phyloP scores from a whole-genome alignment of 1,139 yeast genomes.

The Nematodospora anomalae region DNA sequence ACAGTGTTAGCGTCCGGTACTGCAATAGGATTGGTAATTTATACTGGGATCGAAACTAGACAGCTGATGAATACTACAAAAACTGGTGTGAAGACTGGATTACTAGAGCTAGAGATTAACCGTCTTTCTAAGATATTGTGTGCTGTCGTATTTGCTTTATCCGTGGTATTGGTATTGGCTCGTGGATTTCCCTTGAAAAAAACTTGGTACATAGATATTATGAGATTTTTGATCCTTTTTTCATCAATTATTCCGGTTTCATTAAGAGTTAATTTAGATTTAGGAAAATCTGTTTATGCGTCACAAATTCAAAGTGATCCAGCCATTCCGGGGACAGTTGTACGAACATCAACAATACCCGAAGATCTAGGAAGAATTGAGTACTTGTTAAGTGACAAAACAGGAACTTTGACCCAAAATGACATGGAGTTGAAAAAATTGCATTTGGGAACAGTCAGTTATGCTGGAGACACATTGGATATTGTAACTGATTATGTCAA shows the following conservation, averaged over 20 bases:
- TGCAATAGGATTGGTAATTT: slow-evolving; percentile 82
- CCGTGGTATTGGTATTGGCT: slow-evolving; percentile 73
- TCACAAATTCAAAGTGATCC: slow-evolving; percentile 88
- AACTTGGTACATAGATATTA: slow-evolving; percentile 84
- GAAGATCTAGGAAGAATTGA: slow-evolving; percentile 97
- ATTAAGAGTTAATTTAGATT: slow-evolving; percentile 86
- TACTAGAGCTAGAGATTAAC: slow-evolving; percentile 89
- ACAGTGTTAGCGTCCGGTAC: slow-evolving; percentile 94
- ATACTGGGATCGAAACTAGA: slow-evolving; percentile 91
- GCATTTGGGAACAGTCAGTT: slow-evolving; percentile 89
- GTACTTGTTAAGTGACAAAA: slow-evolving; percentile 87
- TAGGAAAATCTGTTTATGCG: slow-evolving; percentile 95
- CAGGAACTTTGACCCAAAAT: slow-evolving; percentile 96
- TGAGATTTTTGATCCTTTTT: slow-evolving; percentile 87
- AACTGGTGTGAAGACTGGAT: slow-evolving; percentile 88
- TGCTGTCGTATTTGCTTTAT: slow-evolving; percentile 76
- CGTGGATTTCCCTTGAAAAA: slow-evolving; percentile 66
- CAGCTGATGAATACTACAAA: slow-evolving; percentile 91
- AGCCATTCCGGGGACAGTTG: slow-evolving; percentile 82
- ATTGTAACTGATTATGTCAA: slow-evolving; percentile 73
- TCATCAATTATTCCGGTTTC: slow-evolving; percentile 97
- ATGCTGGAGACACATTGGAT: slow-evolving; percentile 90
- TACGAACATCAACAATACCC: slow-evolving; percentile 95
- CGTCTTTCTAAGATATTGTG: slow-evolving; percentile 84
- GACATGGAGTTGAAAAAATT: slow-evolving; percentile 96